Evolutionary conservation across 179 eudicot species (phyloP).

Genomic region (Actinidia chinensis): DNA sequence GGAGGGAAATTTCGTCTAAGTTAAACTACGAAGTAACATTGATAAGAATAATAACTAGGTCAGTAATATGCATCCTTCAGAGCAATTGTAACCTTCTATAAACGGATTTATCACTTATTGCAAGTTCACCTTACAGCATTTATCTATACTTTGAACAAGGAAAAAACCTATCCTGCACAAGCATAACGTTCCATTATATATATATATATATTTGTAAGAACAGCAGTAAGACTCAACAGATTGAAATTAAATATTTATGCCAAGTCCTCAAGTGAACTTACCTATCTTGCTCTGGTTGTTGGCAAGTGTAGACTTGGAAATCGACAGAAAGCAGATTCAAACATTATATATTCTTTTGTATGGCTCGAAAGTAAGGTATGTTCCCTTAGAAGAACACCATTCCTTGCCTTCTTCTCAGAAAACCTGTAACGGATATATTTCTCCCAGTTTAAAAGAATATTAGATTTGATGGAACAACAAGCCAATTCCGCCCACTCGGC

Average conservation of each 20-base stretch:
- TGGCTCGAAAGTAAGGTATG: constrained; percentile 39
- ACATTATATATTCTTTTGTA: constrained; percentile 39
- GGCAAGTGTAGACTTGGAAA: constrained; percentile 34
- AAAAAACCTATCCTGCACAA: background rate
- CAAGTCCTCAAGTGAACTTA: constrained; percentile 20
- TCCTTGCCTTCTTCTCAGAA: constrained; percentile 40
- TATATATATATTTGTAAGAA: background rate
- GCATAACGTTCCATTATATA: background rate
- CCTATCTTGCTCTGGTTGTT: constrained; percentile 41
- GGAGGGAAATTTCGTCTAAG: too few relatives aligned
- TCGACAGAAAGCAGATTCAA: constrained; percentile 36
- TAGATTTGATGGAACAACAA: background rate
- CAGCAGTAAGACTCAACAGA: background rate
- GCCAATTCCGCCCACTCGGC: constrained; percentile 27
- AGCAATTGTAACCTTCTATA: background rate
- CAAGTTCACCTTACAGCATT: background rate
- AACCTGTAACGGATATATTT: constrained; percentile 15
- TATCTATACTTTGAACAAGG: background rate
- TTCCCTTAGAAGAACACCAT: constrained; percentile 43
- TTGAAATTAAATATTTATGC: background rate
- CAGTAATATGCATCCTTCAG: background rate
- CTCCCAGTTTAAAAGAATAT: background rate
- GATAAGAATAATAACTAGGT: too few relatives aligned
- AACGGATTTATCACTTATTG: background rate
- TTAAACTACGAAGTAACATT: too few relatives aligned